A percentile compares a stretch with the other conserved stretches of the same genome.
These are phyloP conservation scores for Rhexocercosporidium sp. DNA, from an alignment of 2,329 filamentous ascomycete genomes.

Conservation along the genomic window DNA sequence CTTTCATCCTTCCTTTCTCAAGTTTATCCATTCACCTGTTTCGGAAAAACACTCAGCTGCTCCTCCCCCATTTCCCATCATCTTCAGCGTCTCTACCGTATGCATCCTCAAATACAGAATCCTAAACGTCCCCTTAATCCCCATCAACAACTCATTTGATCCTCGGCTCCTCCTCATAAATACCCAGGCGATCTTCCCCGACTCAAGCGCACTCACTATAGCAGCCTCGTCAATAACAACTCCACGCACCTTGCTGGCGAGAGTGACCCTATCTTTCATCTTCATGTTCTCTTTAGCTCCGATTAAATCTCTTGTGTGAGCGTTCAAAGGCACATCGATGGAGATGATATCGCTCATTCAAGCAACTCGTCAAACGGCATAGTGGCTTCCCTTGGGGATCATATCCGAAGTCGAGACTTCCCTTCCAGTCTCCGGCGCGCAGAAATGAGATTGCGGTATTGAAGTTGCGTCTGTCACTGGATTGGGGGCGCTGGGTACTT, in stretches of 20 bases:
- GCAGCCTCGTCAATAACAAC: constrained; percentile 80
- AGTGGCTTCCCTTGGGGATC: constrained; percentile 77
- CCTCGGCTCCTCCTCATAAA: constrained; percentile 78
- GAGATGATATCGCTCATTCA: constrained; percentile 73
- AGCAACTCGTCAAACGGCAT: constrained; percentile 77
- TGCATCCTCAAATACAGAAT: constrained; percentile 73
- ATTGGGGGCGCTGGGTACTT: constrained; percentile 76
- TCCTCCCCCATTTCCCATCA: constrained; percentile 48
- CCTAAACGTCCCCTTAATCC: constrained; percentile 64
- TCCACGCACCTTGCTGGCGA: constrained; percentile 81
- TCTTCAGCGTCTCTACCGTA: constrained; percentile 56
- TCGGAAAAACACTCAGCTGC: constrained; percentile 17
- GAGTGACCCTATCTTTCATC: constrained; percentile 78
- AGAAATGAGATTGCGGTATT: constrained; percentile 48
- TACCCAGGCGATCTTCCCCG: constrained; percentile 75
- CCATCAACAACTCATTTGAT: constrained; percentile 64
- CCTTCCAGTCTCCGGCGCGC: constrained; percentile 43
- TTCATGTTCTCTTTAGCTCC: constrained; percentile 68
- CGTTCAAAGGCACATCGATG: constrained; percentile 78
- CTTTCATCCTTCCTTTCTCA: background rate
- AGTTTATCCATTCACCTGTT: constrained; percentile 4
- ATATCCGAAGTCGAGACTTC: constrained; percentile 45
- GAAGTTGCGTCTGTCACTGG: constrained; percentile 76
- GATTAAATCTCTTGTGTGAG: constrained; percentile 71
- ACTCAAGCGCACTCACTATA: constrained; percentile 72